Percentiles rank a stretch among this genome's conserved stretches.
These are phyloP conservation scores for Ananas comosus DNA, from an alignment of 176 grass and related monocot genomes.

Conservation along the genomic window DNA sequence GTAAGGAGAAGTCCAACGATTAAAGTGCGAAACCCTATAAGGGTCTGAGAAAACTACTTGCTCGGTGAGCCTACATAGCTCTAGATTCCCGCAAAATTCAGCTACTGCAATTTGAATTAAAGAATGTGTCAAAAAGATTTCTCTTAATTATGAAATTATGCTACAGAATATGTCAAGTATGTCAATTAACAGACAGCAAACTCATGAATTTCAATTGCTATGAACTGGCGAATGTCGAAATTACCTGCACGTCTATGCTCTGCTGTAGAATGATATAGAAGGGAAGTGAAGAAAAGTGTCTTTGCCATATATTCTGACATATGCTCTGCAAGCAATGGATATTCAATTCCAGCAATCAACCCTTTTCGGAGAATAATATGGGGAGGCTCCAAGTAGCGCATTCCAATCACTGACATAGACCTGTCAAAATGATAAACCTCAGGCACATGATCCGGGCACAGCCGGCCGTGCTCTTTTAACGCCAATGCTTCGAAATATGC, in stretches of 20 bases:
- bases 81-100: slow-evolving; percentile 68
- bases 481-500: slow-evolving; percentile 77
- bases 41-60: slow-evolving; percentile 93
- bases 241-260: slow-evolving; percentile 76
- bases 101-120: slow-evolving; percentile 50
- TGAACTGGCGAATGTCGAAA: not conserved
- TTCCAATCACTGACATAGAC: slow-evolving; percentile 73
- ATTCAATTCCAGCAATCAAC: slow-evolving; percentile 74
- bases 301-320: slow-evolving; percentile 72
- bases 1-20: slow-evolving; percentile 66
- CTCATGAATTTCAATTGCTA: not conserved
- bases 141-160: not conserved
- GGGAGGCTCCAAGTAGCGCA: slow-evolving; percentile 76
- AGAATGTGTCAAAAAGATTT: not conserved
- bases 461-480: slow-evolving; percentile 46
- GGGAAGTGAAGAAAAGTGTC: slow-evolving; percentile 85
- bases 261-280: slow-evolving; percentile 54
- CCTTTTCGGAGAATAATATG: slow-evolving; percentile 95
- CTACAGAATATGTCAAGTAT: no score
- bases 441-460: slow-evolving; percentile 72
- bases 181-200: not conserved
- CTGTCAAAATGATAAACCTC: slow-evolving; percentile 94
- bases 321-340: slow-evolving; percentile 76
- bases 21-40: slow-evolving; percentile 58
- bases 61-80: slow-evolving; percentile 82